phyloP scores from a whole-genome alignment of 306 rosid genomes.

The Bauhinia variegata region DNA sequence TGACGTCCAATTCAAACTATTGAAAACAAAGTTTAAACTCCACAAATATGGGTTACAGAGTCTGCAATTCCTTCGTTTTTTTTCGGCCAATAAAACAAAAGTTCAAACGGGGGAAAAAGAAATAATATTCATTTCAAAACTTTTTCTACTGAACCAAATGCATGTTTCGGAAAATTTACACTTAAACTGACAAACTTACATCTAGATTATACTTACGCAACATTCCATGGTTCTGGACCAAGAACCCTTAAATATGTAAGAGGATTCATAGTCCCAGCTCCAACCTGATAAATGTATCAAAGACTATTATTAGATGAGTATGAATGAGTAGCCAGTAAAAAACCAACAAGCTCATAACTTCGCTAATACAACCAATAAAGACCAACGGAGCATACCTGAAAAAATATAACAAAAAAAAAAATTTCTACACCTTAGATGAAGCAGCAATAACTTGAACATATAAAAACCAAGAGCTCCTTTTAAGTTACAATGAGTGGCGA shows the following conservation, averaged over 20 bases:
- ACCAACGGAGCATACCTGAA: not conserved
- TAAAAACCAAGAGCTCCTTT: slow-evolving; percentile 2
- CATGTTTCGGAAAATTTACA: too few relatives aligned
- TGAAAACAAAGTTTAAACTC: too few relatives aligned
- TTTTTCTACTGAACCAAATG: too few relatives aligned
- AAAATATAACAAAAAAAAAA: not conserved
- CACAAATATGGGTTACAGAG: too few relatives aligned
- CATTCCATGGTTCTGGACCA: slow-evolving; percentile 99
- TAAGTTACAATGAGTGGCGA: not conserved
- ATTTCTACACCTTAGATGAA: not conserved
- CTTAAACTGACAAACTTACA: slow-evolving; percentile 48
- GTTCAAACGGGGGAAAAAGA: too few relatives aligned
- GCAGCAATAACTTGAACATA: slow-evolving; percentile 3
- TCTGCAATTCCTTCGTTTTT: too few relatives aligned
- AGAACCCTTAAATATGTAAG: slow-evolving; percentile 92
- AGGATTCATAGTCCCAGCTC: slow-evolving; percentile 99
- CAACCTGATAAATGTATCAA: slow-evolving; percentile 66
- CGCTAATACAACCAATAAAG: not conserved
- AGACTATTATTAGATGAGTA: not conserved
- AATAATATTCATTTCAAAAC: too few relatives aligned
- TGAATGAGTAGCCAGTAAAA: slow-evolving; percentile 5
- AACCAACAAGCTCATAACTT: not conserved
- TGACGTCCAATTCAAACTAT: too few relatives aligned
- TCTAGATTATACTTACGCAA: slow-evolving; percentile 84
- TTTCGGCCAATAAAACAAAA: too few relatives aligned